Conservation (phyloP, 139 green algal genomes). For the Micractinium sp. region DNA sequence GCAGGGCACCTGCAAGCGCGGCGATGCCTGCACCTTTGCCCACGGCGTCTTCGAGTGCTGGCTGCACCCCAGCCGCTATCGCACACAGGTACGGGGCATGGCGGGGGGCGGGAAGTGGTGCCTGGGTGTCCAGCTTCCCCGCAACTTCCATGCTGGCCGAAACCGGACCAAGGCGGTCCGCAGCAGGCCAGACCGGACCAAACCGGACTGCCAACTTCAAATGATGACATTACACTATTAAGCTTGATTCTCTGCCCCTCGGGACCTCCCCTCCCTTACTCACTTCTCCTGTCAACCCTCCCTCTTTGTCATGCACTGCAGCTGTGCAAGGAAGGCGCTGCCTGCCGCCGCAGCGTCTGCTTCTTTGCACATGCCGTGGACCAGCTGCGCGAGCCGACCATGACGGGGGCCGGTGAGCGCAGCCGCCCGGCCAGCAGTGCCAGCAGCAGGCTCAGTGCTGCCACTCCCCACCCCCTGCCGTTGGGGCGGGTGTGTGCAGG, state of each 20-base stretch:
- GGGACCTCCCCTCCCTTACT: not conserved
- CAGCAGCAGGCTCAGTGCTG: too few species aligned
- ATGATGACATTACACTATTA: too few species aligned
- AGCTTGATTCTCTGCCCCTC: not conserved
- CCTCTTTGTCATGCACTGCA: conserved; percentile 9
- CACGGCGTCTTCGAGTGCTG: conserved; percentile 57
- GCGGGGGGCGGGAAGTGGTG: not conserved
- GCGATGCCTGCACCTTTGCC: conserved; percentile 36
- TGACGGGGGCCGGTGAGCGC: not conserved
- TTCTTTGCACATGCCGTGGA: conserved; percentile 87
- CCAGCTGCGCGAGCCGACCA: conserved; percentile 69
- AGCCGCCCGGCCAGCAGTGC: too few species aligned
- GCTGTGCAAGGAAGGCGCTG: conserved; percentile 83
- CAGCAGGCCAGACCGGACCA: not conserved
- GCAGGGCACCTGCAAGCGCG: conserved; percentile 40
- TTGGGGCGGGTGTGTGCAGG: not conserved
- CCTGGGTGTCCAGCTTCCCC: not conserved
- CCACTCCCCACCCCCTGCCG: too few species aligned
- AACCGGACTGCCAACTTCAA: too few species aligned
- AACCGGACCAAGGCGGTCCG: not conserved
- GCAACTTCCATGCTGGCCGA: too few species aligned
- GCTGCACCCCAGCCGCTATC: conserved; percentile 65
- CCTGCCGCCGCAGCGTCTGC: conserved; percentile 81
- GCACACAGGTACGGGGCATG: conserved; percentile 45
- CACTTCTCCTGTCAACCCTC: not conserved